Conservation (phyloP, 192 early-diverging fungal species). For the Backusella macrospora region DNA sequence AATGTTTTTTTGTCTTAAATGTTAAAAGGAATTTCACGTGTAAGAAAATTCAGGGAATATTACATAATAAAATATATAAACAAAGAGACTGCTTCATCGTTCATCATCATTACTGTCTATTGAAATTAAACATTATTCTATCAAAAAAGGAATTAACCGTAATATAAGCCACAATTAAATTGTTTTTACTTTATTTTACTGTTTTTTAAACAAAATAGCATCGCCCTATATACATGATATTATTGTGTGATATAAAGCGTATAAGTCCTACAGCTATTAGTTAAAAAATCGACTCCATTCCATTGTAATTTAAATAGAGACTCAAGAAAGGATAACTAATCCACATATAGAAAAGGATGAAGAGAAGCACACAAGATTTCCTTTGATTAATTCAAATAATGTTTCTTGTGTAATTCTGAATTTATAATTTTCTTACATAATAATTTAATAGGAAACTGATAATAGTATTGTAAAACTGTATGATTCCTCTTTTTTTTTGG, state of each 20-base stretch:
- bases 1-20: conserved; percentile 18
- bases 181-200: neutral
- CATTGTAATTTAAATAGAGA: neutral
- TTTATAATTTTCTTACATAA: too few species aligned
- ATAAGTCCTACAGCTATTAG: neutral
- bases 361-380: too few species aligned
- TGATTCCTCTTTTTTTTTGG: too few species aligned
- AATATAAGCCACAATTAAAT: neutral
- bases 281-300: neutral
- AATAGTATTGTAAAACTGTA: too few species aligned
- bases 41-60: neutral
- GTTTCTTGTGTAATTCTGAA: too few species aligned
- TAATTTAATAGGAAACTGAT: too few species aligned
- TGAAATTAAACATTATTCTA: neutral
- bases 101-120: neutral
- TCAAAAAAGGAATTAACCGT: neutral
- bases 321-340: neutral
- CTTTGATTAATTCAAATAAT: too few species aligned
- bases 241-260: neutral
- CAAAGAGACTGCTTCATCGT: neutral
- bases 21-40: conserved; percentile 14
- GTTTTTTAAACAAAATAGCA: neutral
- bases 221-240: neutral
- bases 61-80: conserved; percentile 14
- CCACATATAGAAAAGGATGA: neutral